Evolutionary conservation across 805 yeast species (phyloP).

Genomic region (Spathaspora boniae): DNA sequence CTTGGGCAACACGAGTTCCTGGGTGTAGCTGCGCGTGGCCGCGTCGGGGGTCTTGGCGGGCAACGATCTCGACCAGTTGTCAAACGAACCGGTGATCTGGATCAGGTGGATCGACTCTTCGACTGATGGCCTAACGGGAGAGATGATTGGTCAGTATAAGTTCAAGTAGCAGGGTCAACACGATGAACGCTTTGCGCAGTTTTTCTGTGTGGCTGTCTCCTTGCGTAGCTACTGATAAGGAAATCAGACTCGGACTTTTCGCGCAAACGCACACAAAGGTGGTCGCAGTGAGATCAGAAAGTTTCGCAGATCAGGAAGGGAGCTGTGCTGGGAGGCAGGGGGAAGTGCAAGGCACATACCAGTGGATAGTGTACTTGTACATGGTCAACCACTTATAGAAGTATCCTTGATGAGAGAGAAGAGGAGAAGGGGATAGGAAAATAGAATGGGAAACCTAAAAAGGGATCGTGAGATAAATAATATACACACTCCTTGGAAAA

Average conservation of each 20-base stretch:
- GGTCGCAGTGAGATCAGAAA: too few relatives aligned
- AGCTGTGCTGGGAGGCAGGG: neutral
- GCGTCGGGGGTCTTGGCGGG: constrained; percentile 8
- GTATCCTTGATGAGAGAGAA: constrained; percentile 1
- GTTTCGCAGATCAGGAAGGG: neutral
- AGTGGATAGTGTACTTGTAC: constrained; percentile 14
- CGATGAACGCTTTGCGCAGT: neutral
- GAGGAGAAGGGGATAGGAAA: neutral
- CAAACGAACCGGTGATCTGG: constrained; percentile 40
- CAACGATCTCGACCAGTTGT: constrained; percentile 33
- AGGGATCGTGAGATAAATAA: neutral
- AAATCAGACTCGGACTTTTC: too few relatives aligned
- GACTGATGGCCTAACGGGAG: constrained; percentile 11
- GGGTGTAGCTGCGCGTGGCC: too few relatives aligned
- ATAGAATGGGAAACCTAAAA: neutral
- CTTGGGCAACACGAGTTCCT: constrained; percentile 17
- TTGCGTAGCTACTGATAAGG: too few relatives aligned
- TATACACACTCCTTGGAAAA: constrained; percentile 1
- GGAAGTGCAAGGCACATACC: constrained; percentile 12
- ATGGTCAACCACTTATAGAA: too few relatives aligned
- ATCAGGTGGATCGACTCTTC: constrained; percentile 17
- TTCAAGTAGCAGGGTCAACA: too few relatives aligned
- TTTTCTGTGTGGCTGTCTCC: too few relatives aligned
- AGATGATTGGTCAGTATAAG: constrained; percentile 4
- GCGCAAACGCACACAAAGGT: too few relatives aligned